phyloP scores from a whole-genome alignment of 257 asterid species.

The Paraleonurus japonicus region DNA sequence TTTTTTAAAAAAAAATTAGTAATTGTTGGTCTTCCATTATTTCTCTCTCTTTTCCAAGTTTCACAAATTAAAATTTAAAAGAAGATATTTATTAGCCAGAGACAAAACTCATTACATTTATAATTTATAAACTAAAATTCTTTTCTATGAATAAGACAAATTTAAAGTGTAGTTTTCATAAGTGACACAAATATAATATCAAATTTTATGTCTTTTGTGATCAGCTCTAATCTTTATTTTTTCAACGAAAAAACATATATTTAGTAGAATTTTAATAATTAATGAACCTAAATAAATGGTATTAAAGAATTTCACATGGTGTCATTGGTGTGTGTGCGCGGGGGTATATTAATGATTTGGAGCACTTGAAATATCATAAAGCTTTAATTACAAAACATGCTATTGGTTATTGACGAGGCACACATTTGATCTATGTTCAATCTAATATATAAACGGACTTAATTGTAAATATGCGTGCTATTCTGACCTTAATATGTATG shows the following conservation, averaged over 20 bases:
- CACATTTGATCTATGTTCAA: background rate
- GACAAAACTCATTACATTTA: background rate
- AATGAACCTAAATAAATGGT: background rate
- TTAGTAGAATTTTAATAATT: background rate
- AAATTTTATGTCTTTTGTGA: background rate
- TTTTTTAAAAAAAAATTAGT: background rate
- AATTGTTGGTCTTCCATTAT: background rate
- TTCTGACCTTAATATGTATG: too few relatives aligned
- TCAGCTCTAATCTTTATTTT: background rate
- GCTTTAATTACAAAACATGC: background rate
- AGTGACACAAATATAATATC: background rate
- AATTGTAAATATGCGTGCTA: too few relatives aligned
- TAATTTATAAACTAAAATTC: background rate
- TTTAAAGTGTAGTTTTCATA: background rate
- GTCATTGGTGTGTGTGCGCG: conserved; percentile 12
- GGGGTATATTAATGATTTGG: background rate
- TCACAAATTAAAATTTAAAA: background rate
- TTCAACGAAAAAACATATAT: background rate
- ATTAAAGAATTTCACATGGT: conserved; percentile 12
- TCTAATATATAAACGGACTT: too few relatives aligned
- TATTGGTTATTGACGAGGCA: background rate
- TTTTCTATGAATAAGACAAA: background rate
- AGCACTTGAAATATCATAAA: background rate
- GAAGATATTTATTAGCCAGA: background rate
- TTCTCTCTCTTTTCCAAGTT: background rate